phyloP scores from a whole-genome alignment of 2,329 filamentous ascomycete species.

The Chrysoporthe cubensis region DNA sequence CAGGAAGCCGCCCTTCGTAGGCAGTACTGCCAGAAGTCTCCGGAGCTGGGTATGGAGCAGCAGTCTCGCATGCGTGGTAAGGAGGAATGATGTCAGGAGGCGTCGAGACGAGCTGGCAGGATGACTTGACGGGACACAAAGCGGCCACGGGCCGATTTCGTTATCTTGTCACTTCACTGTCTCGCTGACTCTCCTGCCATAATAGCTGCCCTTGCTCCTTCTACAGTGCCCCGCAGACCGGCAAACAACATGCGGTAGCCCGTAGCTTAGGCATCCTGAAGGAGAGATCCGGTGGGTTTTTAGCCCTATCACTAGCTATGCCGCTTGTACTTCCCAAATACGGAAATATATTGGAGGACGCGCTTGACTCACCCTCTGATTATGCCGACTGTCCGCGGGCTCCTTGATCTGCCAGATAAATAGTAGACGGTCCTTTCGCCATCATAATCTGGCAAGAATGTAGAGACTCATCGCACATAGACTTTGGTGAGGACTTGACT shows the following conservation, averaged over 20 bases:
- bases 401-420: slow-evolving; percentile 12
- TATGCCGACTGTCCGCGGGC: slow-evolving; percentile 7
- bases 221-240: background rate
- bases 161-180: too few species aligned
- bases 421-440: background rate
- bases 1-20: background rate
- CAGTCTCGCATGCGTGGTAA: background rate
- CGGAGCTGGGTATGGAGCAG: background rate
- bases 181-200: too few species aligned
- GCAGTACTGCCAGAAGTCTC: background rate
- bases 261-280: background rate
- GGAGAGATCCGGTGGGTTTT: background rate
- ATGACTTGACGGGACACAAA: too few species aligned
- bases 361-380: slow-evolving; percentile 13
- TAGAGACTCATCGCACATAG: background rate
- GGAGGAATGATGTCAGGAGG: too few species aligned
- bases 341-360: background rate
- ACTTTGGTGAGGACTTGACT: background rate
- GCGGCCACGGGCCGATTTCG: too few species aligned
- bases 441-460: background rate
- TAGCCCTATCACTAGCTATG: background rate
- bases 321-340: slow-evolving; percentile 25
- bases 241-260: background rate
- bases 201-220: background rate
- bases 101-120: too few species aligned